A percentile compares a stretch with the other conserved stretches of the same genome.
Evolutionary conservation across 306 rosid genomes (phyloP).

Genomic region (Quercus aquifolioides): DNA sequence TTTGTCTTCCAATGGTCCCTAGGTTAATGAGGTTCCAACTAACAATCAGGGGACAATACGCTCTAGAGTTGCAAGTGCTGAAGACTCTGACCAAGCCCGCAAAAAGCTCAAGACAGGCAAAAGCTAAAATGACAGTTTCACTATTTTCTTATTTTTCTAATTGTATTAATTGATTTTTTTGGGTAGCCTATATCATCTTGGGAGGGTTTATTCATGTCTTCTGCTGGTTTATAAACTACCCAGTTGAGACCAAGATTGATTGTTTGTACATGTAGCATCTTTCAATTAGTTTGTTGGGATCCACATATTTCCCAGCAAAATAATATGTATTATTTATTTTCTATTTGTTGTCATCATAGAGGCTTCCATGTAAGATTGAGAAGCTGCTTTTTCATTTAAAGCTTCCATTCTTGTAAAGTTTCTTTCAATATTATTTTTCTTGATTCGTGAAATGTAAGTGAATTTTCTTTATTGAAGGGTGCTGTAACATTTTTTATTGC

Average conservation of each 20-base stretch:
- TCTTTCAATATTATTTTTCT: conserved; percentile 16
- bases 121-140: conserved; percentile 46
- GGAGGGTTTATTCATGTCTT: conserved; percentile 39
- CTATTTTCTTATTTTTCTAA: conserved; percentile 32
- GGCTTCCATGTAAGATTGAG: conserved; percentile 64
- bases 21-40: conserved; percentile 54
- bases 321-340: conserved; percentile 34
- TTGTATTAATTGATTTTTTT: conserved; percentile 58
- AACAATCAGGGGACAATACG: conserved; percentile 47
- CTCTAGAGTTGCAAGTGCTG: conserved; percentile 40
- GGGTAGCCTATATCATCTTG: conserved; percentile 23
- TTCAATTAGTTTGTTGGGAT: conserved; percentile 43
- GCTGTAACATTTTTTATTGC: background rate
- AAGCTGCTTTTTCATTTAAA: conserved; percentile 53
- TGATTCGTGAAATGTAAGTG: conserved; percentile 16
- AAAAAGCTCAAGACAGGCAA: conserved; percentile 70
- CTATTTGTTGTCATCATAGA: conserved; percentile 29
- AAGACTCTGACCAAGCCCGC: conserved; percentile 53
- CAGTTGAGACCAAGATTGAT: conserved; percentile 37
- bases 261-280: conserved; percentile 74
- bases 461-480: conserved; percentile 2
- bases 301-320: conserved; percentile 46
- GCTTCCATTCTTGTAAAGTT: conserved; percentile 55
- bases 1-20: conserved; percentile 23
- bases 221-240: conserved; percentile 43